Conservation (phyloP, 495 filamentous ascomycete genomes). For the Cercophora scortea region DNA sequence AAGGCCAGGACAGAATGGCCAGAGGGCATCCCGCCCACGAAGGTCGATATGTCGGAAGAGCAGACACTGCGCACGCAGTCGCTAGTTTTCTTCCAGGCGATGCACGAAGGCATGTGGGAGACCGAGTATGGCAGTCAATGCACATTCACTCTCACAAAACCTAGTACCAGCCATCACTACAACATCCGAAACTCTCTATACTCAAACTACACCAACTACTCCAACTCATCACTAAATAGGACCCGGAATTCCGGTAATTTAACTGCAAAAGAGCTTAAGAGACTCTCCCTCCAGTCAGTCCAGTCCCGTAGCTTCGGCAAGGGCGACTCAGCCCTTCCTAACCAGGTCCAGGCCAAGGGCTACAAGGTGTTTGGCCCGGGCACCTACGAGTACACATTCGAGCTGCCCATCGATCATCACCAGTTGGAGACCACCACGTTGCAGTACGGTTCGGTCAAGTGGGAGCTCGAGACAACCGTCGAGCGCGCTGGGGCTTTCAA, state of each 20-base stretch:
- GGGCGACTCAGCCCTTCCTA: constrained; percentile 55
- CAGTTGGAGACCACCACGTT: constrained; percentile 88
- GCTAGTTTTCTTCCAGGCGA: constrained; percentile 76
- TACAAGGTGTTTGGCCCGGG: constrained; percentile 86
- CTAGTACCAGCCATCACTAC: constrained; percentile 16
- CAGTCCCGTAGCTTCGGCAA: constrained; percentile 84
- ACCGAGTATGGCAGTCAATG: constrained; percentile 56
- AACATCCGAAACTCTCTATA: constrained; percentile 33
- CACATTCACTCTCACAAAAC: constrained; percentile 30
- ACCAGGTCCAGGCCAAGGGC: constrained; percentile 71
- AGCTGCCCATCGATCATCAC: constrained; percentile 86
- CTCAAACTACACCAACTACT: constrained; percentile 21
- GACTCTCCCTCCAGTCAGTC: constrained; percentile 70
- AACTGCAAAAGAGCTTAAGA: constrained; percentile 42
- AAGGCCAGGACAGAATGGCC: constrained; percentile 92
- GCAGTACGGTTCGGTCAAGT: constrained; percentile 80
- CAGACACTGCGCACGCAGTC: constrained; percentile 68
- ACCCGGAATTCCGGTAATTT: constrained; percentile 24
- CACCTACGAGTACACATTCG: constrained; percentile 90
- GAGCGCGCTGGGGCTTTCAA: constrained; percentile 91
- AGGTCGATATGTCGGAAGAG: constrained; percentile 74
- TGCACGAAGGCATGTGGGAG: constrained; percentile 43
- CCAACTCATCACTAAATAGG: constrained; percentile 11
- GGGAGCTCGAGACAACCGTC: constrained; percentile 80
- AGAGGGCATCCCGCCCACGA: constrained; percentile 90